Evolutionary conservation across 805 yeast genomes (phyloP), one percentile per base, ranked within the genome.

Genomic region (Clavispora asparagi): DNA sequence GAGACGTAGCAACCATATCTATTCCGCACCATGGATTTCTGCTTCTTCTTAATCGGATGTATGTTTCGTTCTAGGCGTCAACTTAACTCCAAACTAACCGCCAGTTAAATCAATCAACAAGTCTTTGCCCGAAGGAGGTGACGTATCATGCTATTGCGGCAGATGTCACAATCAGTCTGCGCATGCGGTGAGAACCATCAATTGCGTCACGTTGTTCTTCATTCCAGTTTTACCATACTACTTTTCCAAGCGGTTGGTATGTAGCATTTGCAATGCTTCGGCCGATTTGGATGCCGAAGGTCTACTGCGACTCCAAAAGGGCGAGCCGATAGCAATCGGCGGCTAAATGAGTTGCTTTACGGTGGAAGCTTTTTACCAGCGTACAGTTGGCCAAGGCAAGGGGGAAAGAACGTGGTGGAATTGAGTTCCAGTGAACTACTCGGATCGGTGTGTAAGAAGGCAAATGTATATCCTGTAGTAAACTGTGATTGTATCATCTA

Each of bases 161-260:
- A 72, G 77, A 49, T 81, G 87, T 52, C 83, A 79, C 54, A 81
- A 81, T 57, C 68, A 69, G 46, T 67, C 78, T 26, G 85, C 79
- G 4, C 60, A 64, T 43, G 79, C 83, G 0, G 65, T 78, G 9
- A 73, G 79, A 50, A 67, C 80, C 40, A 74, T 72, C 51, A 78
- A 79, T 54, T 76, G 79, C 57, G 68, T 81, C 23, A 48, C 60
- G 2, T 40, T 56, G 11, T 57, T 58, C 41, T 51, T 53, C 42
- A 39, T 48, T 36, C 50, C 62, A 4, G 51, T 49, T 10, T 46
- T 55, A 7, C 55, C 58, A 11, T 53, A 50, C 40, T 39, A 48
- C 33, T 54, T 54, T 33, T 29, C 31, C 41, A 53, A 51, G 25
- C 46, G 52, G 17, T 42, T 51, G 42, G 44, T 42, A 35, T 53